Base-by-base conservation (phyloP, 352 stramenopile species). In the Phytophthora rubi region DNA sequence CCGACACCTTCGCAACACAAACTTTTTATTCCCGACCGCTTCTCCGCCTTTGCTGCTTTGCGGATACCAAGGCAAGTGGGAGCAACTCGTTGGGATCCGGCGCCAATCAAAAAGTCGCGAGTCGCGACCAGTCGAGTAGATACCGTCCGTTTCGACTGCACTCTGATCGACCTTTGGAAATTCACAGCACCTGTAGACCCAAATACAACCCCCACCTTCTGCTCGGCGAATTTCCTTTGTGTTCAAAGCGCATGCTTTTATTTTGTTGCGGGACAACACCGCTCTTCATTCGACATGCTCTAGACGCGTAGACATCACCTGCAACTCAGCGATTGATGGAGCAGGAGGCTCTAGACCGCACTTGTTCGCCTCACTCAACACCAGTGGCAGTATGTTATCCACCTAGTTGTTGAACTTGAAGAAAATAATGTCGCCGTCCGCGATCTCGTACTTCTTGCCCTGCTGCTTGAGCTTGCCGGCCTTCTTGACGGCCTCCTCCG, bases 391-490 rank as follows among this genome's bases (percentile, higher is more conserved):
- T 32, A 60, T 56, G 51, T 57, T n/a, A 63, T 53, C 57, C 42
- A 71, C 73, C 81, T 94, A 97, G 80, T 93, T 97, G 88, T 97
- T 97, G 70, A 96, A 96, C 82, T 96, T 97, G 86, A 97, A 97
- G 73, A 93, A 94, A 76, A 97, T 94, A 82, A 95, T 89, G 77
- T 97, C 90, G 37, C 90, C 90, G 59, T 95, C 88, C 76, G 94
- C 75, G 45, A 95, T 77, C 75, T 96, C 90, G 80, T 97, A 97
- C 67, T 97, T 96, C 83, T 97, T 97, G 73, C 90, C 90, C 75
- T 97, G 88, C 68, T 93, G 85, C 70, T 94, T 94, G 59, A 97
- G 71, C 75, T 96, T 95, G 62, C 90, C 90, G 13, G 90, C 88
- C 76, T 96, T 96, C 78, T 96, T 95, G 48, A 97, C 90, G 7